These are phyloP conservation scores for Diaporthe sp. DNA, from an alignment of 2,329 filamentous ascomycete genomes.

Conservation along the genomic window DNA sequence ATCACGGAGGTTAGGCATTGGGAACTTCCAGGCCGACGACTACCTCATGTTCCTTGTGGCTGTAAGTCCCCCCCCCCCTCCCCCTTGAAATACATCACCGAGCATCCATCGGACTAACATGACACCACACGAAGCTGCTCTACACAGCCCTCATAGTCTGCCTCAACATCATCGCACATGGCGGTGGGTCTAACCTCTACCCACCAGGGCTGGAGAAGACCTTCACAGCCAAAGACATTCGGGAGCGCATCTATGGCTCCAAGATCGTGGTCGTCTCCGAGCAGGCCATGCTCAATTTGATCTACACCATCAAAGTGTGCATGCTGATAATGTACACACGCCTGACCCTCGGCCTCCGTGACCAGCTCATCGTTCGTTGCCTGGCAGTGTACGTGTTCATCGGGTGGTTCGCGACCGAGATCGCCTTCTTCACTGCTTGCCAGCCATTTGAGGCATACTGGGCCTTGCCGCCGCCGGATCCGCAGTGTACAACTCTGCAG, in stretches of 20 bases:
- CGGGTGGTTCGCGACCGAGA: conserved; percentile 59
- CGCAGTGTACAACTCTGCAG: conserved; percentile 62
- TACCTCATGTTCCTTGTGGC: conserved; percentile 27
- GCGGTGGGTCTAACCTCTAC: conserved; percentile 59
- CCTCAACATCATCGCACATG: conserved; percentile 56
- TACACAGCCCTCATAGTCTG: conserved; percentile 58
- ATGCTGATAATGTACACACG: conserved; percentile 51
- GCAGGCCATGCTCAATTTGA: conserved; percentile 54
- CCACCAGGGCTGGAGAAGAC: conserved; percentile 52
- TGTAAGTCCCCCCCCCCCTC: not conserved
- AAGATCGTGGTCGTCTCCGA: conserved; percentile 61
- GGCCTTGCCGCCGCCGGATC: conserved; percentile 60
- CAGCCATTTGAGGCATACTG: conserved; percentile 62
- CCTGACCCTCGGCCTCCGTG: conserved; percentile 54
- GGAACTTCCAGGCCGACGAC: conserved; percentile 19
- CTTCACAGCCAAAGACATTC: conserved; percentile 54
- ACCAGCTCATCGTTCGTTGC: conserved; percentile 51
- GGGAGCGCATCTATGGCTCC: conserved; percentile 58
- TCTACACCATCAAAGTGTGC: conserved; percentile 48
- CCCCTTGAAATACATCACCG: not conserved
- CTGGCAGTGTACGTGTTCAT: conserved; percentile 56
- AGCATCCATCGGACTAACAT: not conserved
- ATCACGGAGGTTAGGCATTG: conserved; percentile 2
- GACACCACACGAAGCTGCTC: conserved; percentile 6
- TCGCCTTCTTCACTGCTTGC: conserved; percentile 62